Base-by-base conservation (phyloP, 164 flowering plant species). In the Platanus orientalis region DNA sequence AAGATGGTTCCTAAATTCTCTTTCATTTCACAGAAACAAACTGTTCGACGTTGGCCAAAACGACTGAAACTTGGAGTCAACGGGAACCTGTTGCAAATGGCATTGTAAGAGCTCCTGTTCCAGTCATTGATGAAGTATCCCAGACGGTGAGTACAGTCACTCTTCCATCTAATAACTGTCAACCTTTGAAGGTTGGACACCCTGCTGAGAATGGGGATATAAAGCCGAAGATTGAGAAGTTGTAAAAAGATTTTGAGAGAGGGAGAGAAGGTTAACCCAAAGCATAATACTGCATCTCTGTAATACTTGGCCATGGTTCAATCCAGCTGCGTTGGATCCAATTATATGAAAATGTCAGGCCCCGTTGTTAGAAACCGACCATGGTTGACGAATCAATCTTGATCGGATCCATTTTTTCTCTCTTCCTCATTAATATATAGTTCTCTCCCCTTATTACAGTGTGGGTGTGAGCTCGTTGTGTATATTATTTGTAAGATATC, bases 31-130 rank as follows among this genome's bases (percentile, higher is more conserved):
- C 90, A 88, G 92, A 84, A 76, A 73, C 75, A 36, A 76, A 77
- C 32, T 84, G 76, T 67, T 82, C 90, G 47, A 79, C 85, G 16
- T 64, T 77, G 57, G 83, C 87, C n/a, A 75, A 76, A 66, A 73
- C 75, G 79, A 57, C 63, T 4, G 81, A 68, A 62, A n/a, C 69
- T 19, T 57, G 53, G 45, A 64, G 58, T 66, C 79, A 68, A 57
- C 80, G 51, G 16, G 82, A 71, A 64, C 65, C 74, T 1, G 57
- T 64, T 20, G 67, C 66, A 64, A 87, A 85, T 68, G 81, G 84
- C 39, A 61, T 69, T 49, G 52, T 71, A 23, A 76, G 69, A 74
- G 23, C 73, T 36, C 69, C 32, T 32, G 44, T 61, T 67, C 72
- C 76, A 59, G 64, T 76, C 10, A n/a, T 69, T 14, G 42, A 63